Evolutionary conservation across 768 basidiomycete species (phyloP), one percentile per base, ranked within the genome.

Genomic region (Suillus weaverae): DNA sequence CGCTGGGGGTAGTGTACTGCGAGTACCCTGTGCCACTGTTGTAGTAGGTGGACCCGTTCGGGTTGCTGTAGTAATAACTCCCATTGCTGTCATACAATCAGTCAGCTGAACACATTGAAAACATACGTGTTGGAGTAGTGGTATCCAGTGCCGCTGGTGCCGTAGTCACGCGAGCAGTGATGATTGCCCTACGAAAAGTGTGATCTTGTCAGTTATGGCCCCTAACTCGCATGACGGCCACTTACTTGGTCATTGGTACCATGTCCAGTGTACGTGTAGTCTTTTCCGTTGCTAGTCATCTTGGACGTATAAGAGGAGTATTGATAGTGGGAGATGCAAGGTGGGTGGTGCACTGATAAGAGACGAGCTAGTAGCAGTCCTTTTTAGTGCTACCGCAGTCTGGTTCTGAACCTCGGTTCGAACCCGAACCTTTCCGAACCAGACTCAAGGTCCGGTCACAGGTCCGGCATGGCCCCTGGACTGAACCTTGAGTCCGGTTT

Each of bases 41-140:
- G 70, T 88, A 83, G 71, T 89, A 89, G 5, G 80, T 87, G 0
- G 85, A 87, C 0, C 85, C 83, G 55, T 89, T 79, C 54, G 85
- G 73, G 78, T 89, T 89, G 57, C 69, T 71, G 73, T 89, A 89
- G 70, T 89, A 88, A 75, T 89, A 89, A 64, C 83, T 83, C 3
- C 85, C 87, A 62, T 89, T 65, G 5, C 82, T 83, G 63, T 56
- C 33, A 59, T 61, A 69, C 56, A 53, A 2, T 7, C 8, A n/a
- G n/a, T n/a, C n/a, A n/a, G n/a, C n/a, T n/a, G n/a, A n/a, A n/a
- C n/a, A n/a, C 59, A 9, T 51, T 44, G 22, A 11, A 8, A 50
- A 74, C 81, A 3, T 70, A 86, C 86, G 33, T 67, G 74, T 89
- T 89, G 7, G 85, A 87, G 70, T 89, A 89, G 67, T 89, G 88